These are phyloP conservation scores for Tetrahymena borealis DNA, from an alignment of 73 alveolate genomes.

Conservation along the genomic window DNA sequence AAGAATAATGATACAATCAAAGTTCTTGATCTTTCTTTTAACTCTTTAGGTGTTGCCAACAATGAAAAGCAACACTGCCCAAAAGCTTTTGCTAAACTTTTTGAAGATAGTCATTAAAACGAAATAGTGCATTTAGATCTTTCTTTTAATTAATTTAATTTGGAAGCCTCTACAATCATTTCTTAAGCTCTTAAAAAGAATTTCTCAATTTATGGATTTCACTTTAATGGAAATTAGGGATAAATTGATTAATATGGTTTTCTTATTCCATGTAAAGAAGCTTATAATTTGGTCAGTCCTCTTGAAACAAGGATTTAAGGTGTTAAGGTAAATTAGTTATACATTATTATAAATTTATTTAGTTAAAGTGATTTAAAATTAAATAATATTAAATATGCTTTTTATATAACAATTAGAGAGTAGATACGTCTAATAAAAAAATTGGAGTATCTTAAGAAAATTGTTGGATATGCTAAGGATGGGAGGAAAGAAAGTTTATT, in stretches of 20 bases:
- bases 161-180: background rate
- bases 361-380: background rate
- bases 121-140: slow-evolving; percentile 24
- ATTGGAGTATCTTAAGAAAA: slow-evolving; percentile 22
- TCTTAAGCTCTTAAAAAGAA: slow-evolving; percentile 15
- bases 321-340: background rate
- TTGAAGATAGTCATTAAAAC: slow-evolving; percentile 9
- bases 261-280: background rate
- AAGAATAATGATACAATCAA: slow-evolving; percentile 9
- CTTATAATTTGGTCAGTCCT: background rate
- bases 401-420: background rate
- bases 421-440: background rate
- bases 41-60: slow-evolving; percentile 11
- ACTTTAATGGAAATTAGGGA: slow-evolving; percentile 30
- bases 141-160: slow-evolving; percentile 28
- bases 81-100: slow-evolving; percentile 6
- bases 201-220: slow-evolving; percentile 23
- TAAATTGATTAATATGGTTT: slow-evolving; percentile 15
- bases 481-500: slow-evolving; percentile 80
- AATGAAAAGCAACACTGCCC: slow-evolving; percentile 1
- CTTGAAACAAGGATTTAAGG: background rate
- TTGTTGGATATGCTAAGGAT: slow-evolving; percentile 96
- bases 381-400: background rate
- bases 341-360: background rate
- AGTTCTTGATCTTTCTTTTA: slow-evolving; percentile 18